Conservation (phyloP, 179 eudicot species). For the Silene vulgaris region DNA sequence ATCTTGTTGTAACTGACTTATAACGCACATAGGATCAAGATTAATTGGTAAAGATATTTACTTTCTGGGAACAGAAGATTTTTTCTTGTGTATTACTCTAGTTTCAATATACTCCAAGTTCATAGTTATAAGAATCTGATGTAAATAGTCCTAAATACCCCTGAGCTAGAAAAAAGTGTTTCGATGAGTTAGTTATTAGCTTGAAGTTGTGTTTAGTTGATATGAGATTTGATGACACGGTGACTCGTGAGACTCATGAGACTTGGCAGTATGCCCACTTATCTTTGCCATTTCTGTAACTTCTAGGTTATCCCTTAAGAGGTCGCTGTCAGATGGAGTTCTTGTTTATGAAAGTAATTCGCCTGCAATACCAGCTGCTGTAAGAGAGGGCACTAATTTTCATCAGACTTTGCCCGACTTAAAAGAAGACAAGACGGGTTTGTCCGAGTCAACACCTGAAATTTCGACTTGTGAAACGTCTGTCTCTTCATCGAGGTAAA, state of each 20-base stretch:
- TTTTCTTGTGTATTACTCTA: not conserved
- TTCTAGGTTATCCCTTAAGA: slow-evolving; percentile 58
- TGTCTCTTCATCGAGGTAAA: slow-evolving; percentile 59
- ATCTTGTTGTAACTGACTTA: not conserved
- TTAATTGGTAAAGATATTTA: not conserved
- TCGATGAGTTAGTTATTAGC: not conserved
- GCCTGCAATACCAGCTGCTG: slow-evolving; percentile 41
- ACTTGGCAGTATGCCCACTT: not conserved
- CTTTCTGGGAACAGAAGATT: not conserved
- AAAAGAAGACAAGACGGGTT: slow-evolving; percentile 39
- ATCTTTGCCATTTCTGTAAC: not conserved
- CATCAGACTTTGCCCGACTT: slow-evolving; percentile 40
- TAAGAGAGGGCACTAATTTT: slow-evolving; percentile 28
- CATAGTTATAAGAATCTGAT: not conserved
- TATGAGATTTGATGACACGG: not conserved
- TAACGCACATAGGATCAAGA: not conserved
- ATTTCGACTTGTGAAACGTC: slow-evolving; percentile 55
- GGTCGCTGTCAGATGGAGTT: slow-evolving; percentile 89
- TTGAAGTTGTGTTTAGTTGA: not conserved
- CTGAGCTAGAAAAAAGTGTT: not conserved
- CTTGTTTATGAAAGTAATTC: slow-evolving; percentile 55
- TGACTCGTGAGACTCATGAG: not conserved
- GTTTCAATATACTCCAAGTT: slow-evolving; percentile 8
- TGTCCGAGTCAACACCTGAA: slow-evolving; percentile 71
- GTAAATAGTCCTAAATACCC: not conserved